Evolutionary conservation across 179 eudicot species (phyloP).

Genomic region (Patellifolia procumbens): DNA sequence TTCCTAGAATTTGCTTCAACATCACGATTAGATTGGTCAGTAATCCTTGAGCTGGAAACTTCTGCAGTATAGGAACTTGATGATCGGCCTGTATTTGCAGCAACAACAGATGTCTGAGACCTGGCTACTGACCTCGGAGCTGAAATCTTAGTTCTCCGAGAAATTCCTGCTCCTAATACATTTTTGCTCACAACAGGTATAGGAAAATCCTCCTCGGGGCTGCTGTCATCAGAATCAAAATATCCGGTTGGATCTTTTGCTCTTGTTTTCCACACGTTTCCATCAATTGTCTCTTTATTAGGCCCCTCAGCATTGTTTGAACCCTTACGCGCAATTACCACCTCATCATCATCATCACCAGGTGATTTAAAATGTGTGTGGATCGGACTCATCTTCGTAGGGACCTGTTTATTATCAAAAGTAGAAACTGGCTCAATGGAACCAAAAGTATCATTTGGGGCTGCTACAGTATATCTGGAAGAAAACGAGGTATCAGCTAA

Average conservation of each 20-base stretch:
- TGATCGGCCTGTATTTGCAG: conserved; percentile 32
- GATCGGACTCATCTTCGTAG: conserved; percentile 20
- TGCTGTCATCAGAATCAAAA: conserved; percentile 44
- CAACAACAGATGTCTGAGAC: conserved; percentile 31
- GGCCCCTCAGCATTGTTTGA: conserved; percentile 25
- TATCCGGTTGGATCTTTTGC: conserved; percentile 38
- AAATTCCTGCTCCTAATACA: conserved; percentile 43
- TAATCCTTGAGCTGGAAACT: conserved; percentile 25
- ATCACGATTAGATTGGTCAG: conserved; percentile 27
- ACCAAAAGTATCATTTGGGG: conserved; percentile 32
- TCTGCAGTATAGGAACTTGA: conserved; percentile 29
- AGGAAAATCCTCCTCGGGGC: conserved; percentile 50
- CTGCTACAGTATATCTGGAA: conserved; percentile 22
- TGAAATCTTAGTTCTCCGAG: conserved; percentile 69
- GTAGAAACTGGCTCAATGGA: conserved; percentile 22
- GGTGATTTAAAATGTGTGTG: conserved; percentile 31
- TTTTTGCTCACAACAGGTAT: conserved; percentile 31
- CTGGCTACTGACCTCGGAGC: conserved; percentile 30
- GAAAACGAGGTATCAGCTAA: conserved; percentile 38
- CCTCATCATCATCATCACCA: conserved; percentile 39
- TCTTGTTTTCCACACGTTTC: conserved; percentile 34
- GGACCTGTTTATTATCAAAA: conserved; percentile 12
- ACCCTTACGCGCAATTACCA: conserved; percentile 22
- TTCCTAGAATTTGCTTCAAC: conserved; percentile 23
- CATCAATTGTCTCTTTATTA: conserved; percentile 18